Conservation (phyloP, 1,139 yeast genomes). For the Lodderomyces margitis region DNA sequence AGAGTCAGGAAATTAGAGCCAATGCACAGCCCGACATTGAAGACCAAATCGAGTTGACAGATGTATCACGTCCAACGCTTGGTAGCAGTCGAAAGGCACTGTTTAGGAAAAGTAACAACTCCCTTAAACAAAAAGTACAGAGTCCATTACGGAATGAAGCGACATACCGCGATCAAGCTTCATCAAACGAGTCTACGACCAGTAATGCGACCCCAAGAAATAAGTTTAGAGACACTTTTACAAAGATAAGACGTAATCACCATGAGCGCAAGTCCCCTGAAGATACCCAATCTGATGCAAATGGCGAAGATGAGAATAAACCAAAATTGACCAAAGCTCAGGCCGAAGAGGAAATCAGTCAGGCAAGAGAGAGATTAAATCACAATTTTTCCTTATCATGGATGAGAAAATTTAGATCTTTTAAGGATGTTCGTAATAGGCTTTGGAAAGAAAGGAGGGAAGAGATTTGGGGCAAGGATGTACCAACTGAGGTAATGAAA, state of each 20-base stretch:
- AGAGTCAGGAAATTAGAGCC: slow-evolving; percentile 18
- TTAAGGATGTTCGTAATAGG: slow-evolving; percentile 23
- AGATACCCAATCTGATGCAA: not conserved
- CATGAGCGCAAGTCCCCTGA: not conserved
- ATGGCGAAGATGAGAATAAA: not conserved
- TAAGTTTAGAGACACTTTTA: not conserved
- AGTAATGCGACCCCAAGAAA: not conserved
- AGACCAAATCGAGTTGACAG: slow-evolving; percentile 16
- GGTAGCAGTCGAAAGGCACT: not conserved
- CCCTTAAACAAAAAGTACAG: slow-evolving; percentile 1
- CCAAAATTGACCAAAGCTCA: slow-evolving; percentile 19
- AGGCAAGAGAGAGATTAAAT: slow-evolving; percentile 37
- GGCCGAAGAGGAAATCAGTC: slow-evolving; percentile 28
- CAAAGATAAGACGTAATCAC: not conserved
- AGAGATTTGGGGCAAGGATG: slow-evolving; percentile 38
- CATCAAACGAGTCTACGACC: not conserved
- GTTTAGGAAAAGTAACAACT: not conserved
- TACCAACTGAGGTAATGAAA: slow-evolving; percentile 27
- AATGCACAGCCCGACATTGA: slow-evolving; percentile 19
- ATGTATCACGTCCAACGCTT: slow-evolving; percentile 10
- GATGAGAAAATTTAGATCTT: slow-evolving; percentile 45
- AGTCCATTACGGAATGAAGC: slow-evolving; percentile 8
- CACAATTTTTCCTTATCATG: slow-evolving; percentile 66
- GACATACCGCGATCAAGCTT: not conserved
- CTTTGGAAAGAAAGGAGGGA: slow-evolving; percentile 28